Conservation (phyloP, 1,284 basidiomycete species). For the Rhodotorula sp. region DNA sequence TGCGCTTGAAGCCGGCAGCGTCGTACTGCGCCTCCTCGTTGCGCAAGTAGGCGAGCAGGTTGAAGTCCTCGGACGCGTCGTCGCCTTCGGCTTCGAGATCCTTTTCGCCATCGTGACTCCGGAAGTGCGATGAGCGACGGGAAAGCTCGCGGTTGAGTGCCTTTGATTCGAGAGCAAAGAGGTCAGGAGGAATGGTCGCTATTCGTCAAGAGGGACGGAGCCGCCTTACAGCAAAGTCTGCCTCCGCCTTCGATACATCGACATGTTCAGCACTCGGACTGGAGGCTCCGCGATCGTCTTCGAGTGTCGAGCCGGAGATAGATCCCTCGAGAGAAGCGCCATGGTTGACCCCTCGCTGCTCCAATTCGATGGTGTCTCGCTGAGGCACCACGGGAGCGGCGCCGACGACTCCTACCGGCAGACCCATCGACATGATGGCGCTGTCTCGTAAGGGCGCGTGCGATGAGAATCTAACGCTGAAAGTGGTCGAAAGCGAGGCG, state of each 20-base stretch:
- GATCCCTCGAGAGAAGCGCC: background rate
- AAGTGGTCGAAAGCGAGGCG: too few species aligned
- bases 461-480: too few species aligned
- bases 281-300: background rate
- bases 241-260: background rate
- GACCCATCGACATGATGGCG: background rate
- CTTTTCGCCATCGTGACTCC: slow-evolving; percentile 36
- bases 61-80: slow-evolving; percentile 54
- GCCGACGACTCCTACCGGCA: too few species aligned
- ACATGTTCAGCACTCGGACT: background rate
- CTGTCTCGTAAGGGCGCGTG: too few species aligned
- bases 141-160: slow-evolving; percentile 19
- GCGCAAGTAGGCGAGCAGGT: slow-evolving; percentile 71
- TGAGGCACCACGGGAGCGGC: too few species aligned
- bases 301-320: background rate
- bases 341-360: too few species aligned
- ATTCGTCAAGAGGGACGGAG: background rate
- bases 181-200: background rate
- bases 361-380: too few species aligned
- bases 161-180: slow-evolving; percentile 4
- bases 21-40: slow-evolving; percentile 61
- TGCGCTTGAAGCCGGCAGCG: slow-evolving; percentile 71
- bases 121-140: slow-evolving; percentile 29
- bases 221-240: background rate
- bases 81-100: slow-evolving; percentile 34